Evolutionary conservation across 768 basidiomycete genomes (phyloP).

Genomic region (Xerocomellus intermedius): DNA sequence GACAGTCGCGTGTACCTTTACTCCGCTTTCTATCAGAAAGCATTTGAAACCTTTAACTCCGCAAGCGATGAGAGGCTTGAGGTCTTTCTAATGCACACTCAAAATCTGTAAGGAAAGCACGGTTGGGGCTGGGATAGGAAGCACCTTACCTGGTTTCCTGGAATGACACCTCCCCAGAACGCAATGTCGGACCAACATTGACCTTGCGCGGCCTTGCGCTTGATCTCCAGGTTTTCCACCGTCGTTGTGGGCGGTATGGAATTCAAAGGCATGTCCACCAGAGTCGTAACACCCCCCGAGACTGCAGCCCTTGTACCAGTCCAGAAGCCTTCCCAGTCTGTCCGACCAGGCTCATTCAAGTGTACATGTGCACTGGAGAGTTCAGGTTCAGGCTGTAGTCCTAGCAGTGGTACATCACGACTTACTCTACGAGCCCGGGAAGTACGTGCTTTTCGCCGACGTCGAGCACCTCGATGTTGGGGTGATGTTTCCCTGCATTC

Average conservation of each 20-base stretch:
- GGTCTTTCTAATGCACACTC: slow-evolving; percentile 50
- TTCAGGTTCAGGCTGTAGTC: not conserved
- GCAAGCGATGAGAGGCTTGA: slow-evolving; percentile 69
- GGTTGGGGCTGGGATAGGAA: not conserved
- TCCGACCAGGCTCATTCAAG: slow-evolving; percentile 90
- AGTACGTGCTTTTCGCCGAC: slow-evolving; percentile 59
- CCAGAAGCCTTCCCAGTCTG: slow-evolving; percentile 92
- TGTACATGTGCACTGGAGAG: slow-evolving; percentile 81
- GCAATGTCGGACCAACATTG: slow-evolving; percentile 74
- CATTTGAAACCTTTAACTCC: slow-evolving; percentile 98
- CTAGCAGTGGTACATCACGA: not conserved
- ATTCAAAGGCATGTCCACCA: slow-evolving; percentile 98
- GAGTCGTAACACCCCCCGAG: slow-evolving; percentile 91
- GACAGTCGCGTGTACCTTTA: slow-evolving; percentile 57
- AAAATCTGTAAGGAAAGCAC: not conserved
- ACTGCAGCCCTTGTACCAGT: slow-evolving; percentile 90
- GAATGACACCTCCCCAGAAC: slow-evolving; percentile 91
- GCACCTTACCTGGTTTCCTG: slow-evolving; percentile 72
- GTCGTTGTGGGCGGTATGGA: slow-evolving; percentile 96
- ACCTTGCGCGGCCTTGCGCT: slow-evolving; percentile 66
- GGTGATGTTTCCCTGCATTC: slow-evolving; percentile 24
- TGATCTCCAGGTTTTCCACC: slow-evolving; percentile 66
- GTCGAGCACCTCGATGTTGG: slow-evolving; percentile 46
- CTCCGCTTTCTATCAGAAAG: slow-evolving; percentile 94
- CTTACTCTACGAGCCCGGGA: slow-evolving; percentile 79